These are phyloP conservation scores for Nicotiana rustica DNA, from an alignment of 305 asterid species.

Conservation along the genomic window DNA sequence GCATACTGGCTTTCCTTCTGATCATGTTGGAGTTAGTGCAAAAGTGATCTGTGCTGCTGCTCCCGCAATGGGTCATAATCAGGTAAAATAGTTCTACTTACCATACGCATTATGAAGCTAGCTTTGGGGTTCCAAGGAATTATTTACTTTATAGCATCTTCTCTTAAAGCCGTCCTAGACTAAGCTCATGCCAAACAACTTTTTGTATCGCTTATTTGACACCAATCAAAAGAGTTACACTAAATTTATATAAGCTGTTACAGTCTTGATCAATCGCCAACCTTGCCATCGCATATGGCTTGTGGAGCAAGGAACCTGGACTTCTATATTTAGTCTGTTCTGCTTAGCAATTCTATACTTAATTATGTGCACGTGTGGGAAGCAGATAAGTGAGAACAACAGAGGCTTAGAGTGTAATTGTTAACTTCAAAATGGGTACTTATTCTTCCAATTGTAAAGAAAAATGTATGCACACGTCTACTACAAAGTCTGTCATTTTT, in stretches of 20 bases:
- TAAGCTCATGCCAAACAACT: background rate
- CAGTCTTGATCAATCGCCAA: background rate
- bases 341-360: background rate
- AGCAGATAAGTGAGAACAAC: background rate
- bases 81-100: conserved; percentile 53
- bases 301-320: background rate
- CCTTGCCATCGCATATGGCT: background rate
- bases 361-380: background rate
- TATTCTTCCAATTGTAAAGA: background rate
- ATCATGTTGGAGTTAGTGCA: conserved; percentile 48
- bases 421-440: background rate
- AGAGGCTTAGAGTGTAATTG: background rate
- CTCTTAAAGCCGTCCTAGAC: background rate
- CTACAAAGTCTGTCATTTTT: background rate
- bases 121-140: conserved; percentile 17
- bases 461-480: background rate
- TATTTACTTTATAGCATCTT: background rate
- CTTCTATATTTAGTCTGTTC: background rate
- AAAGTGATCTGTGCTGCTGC: conserved; percentile 81
- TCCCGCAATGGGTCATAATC: conserved; percentile 94
- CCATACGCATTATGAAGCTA: conserved; percentile 20
- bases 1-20: conserved; percentile 44
- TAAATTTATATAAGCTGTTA: conserved; percentile 1
- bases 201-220: background rate
- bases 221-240: background rate